A percentile compares a stretch with the other conserved stretches of the same genome.
Conservation (phyloP, 257 asterid genomes). For the Nicotiana undulata region DNA sequence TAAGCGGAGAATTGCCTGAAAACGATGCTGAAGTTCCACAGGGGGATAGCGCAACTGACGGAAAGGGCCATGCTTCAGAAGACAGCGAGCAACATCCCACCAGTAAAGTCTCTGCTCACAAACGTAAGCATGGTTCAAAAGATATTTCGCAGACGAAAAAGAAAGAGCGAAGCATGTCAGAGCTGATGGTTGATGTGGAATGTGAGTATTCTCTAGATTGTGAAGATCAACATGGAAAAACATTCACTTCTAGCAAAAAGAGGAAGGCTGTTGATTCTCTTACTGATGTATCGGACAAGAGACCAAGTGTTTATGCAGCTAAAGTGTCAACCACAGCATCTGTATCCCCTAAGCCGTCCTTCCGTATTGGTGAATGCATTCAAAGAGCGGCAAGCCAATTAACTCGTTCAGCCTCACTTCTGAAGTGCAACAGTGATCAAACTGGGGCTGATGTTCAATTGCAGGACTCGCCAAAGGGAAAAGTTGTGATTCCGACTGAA, state of each 20-base stretch:
- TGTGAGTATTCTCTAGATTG: slow-evolving; percentile 31
- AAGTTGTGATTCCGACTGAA: slow-evolving; percentile 30
- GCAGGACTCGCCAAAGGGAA: slow-evolving; percentile 28
- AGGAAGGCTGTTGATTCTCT: slow-evolving; percentile 45
- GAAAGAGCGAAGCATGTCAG: slow-evolving; percentile 62
- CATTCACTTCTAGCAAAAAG: slow-evolving; percentile 39
- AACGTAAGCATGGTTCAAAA: slow-evolving; percentile 32
- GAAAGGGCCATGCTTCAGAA: neutral
- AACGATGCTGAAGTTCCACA: slow-evolving; percentile 22
- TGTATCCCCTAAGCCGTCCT: slow-evolving; percentile 64
- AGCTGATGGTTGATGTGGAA: slow-evolving; percentile 41
- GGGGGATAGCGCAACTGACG: slow-evolving; percentile 16
- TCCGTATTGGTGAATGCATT: slow-evolving; percentile 89
- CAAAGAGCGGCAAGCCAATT: slow-evolving; percentile 87
- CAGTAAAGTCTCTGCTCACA: slow-evolving; percentile 22
- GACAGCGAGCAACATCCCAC: slow-evolving; percentile 9
- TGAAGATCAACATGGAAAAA: slow-evolving; percentile 33
- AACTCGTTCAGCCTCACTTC: slow-evolving; percentile 49
- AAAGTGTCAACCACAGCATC: slow-evolving; percentile 39
- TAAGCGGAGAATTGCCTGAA: slow-evolving; percentile 46
- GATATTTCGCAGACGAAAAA: slow-evolving; percentile 42
- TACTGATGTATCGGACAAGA: slow-evolving; percentile 42
- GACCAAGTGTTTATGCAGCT: slow-evolving; percentile 40
- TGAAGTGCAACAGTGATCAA: slow-evolving; percentile 37
- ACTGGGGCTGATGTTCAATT: slow-evolving; percentile 29